Evolutionary conservation across 202 grass and related monocot genomes (phyloP).

Genomic region (Cymbopogon flexuosus): DNA sequence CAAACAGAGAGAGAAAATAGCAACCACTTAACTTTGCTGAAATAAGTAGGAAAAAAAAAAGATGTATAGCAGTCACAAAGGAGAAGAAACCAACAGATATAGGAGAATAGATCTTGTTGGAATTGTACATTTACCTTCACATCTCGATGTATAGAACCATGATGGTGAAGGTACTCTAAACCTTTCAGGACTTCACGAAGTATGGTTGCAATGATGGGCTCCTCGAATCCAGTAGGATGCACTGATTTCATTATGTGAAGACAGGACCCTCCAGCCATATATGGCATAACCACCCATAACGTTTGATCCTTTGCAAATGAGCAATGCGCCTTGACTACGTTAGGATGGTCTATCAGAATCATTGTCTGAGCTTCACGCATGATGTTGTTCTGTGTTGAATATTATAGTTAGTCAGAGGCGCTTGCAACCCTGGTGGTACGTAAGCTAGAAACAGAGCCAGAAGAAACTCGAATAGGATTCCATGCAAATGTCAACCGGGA

Average conservation of each 20-base stretch:
- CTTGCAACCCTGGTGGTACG: not conserved
- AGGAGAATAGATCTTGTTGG: not conserved
- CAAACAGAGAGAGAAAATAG: slow-evolving; percentile 6
- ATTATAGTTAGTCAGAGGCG: not conserved
- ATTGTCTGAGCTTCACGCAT: slow-evolving; percentile 87
- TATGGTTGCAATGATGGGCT: slow-evolving; percentile 73
- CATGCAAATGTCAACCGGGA: not conserved
- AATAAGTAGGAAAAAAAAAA: not conserved
- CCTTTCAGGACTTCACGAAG: slow-evolving; percentile 84
- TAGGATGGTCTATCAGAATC: slow-evolving; percentile 88
- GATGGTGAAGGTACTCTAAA: slow-evolving; percentile 85
- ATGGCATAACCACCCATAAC: slow-evolving; percentile 89
- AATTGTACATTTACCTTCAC: slow-evolving; percentile 62
- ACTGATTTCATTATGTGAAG: slow-evolving; percentile 98
- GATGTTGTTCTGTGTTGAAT: slow-evolving; percentile 65
- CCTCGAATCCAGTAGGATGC: slow-evolving; percentile 68
- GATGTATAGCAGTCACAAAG: not conserved
- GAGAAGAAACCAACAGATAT: not conserved
- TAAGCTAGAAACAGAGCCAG: not conserved
- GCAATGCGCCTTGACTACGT: slow-evolving; percentile 85
- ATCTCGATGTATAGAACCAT: slow-evolving; percentile 91
- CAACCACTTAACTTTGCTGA: not conserved
- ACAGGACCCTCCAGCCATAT: slow-evolving; percentile 91
- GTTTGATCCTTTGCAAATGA: slow-evolving; percentile 71
- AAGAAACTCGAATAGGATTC: not conserved